A percentile compares a stretch with the other conserved stretches of the same genome.
Evolutionary conservation across 2,329 filamentous ascomycete genomes (phyloP).

Genomic region (Fusarium beomiforme): DNA sequence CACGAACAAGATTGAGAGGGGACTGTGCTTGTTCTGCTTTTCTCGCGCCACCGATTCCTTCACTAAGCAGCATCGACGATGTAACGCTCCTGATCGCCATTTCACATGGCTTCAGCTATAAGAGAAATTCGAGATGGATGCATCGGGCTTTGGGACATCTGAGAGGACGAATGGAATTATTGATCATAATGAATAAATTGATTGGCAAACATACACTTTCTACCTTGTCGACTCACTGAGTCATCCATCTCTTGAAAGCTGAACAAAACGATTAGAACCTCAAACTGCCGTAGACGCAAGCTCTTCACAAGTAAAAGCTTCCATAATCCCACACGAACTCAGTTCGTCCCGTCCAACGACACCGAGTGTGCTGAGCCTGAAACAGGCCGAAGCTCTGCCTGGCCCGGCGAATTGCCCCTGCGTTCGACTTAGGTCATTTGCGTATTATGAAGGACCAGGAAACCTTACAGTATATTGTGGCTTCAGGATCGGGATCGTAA

Average conservation of each 20-base stretch:
- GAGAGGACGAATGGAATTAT: not conserved
- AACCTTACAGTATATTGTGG: not conserved
- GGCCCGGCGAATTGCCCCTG: not conserved
- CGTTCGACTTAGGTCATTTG: not conserved
- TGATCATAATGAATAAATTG: not conserved
- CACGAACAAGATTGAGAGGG: not conserved
- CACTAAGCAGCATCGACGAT: accelerated
- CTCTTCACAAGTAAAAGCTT: not conserved
- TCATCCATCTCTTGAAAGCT: not conserved
- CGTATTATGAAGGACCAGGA: no score
- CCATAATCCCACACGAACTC: not conserved
- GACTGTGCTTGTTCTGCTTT: constrained; percentile 5
- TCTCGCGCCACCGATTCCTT: not conserved
- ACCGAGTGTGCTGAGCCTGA: not conserved
- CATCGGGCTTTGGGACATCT: not conserved
- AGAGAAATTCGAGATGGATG: not conserved
- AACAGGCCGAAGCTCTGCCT: not conserved
- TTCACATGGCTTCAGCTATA: not conserved
- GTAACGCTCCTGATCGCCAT: not conserved
- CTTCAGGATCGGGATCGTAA: not conserved
- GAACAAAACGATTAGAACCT: not conserved
- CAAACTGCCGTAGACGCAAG: accelerated
- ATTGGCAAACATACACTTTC: not conserved
- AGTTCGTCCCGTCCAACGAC: not conserved
- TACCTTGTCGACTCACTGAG: not conserved